Percentiles rank a stretch among this genome's conserved stretches.
These are phyloP conservation scores for Omphalotus guepiniiformis DNA, from an alignment of 768 basidiomycete species.

Conservation along the genomic window DNA sequence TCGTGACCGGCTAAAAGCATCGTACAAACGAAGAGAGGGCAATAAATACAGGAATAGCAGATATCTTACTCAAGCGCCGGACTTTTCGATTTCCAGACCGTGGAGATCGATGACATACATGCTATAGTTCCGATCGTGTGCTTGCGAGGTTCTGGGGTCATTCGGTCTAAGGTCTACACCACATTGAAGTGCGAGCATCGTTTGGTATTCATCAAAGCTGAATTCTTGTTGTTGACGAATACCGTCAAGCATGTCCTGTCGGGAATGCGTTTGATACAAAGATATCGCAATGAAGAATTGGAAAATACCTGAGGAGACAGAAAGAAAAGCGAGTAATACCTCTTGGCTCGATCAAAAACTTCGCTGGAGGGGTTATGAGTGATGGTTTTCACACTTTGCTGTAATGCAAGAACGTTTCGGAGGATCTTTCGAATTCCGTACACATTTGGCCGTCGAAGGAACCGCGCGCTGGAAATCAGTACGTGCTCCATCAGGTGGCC, in stretches of 20 bases:
- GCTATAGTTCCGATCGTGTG: constrained; percentile 70
- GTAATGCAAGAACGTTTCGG: constrained; percentile 86
- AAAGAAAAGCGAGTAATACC: constrained; percentile 79
- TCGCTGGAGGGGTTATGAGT: constrained; percentile 54
- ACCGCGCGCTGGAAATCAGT: constrained; percentile 69
- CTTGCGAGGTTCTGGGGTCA: constrained; percentile 40
- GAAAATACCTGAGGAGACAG: constrained; percentile 64
- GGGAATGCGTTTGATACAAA: background rate
- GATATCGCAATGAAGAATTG: background rate
- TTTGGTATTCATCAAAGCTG: constrained; percentile 89
- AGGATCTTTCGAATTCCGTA: constrained; percentile 84
- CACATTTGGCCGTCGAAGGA: constrained; percentile 63
- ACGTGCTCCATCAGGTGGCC: constrained; percentile 82
- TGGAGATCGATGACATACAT: constrained; percentile 91
- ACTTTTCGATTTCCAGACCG: constrained; percentile 60
- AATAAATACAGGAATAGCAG: constrained; percentile 16
- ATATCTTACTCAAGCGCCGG: constrained; percentile 20
- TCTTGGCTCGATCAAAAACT: constrained; percentile 72
- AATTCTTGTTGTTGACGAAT: constrained; percentile 63
- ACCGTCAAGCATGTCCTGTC: constrained; percentile 71
- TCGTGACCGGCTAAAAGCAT: background rate
- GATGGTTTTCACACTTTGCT: constrained; percentile 84
- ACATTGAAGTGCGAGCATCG: constrained; percentile 86
- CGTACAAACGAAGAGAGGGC: constrained; percentile 6
- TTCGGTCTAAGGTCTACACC: constrained; percentile 65